Conservation (phyloP, 2,329 filamentous ascomycete species). For the Aspergillus nomiae region DNA sequence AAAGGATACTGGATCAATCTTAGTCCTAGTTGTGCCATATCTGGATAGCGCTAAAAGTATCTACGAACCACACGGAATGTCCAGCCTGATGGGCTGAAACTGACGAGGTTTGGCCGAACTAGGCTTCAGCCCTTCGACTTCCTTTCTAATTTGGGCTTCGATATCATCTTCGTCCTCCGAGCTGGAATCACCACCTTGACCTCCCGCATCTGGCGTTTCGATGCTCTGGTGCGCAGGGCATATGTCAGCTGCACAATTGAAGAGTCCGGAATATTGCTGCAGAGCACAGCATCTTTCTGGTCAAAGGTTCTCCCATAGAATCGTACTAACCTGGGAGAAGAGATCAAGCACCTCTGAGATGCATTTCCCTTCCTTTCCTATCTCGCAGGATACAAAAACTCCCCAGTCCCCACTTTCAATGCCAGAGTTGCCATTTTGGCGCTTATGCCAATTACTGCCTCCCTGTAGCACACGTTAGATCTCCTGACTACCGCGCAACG, state of each 20-base stretch:
- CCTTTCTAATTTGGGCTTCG: slow-evolving; percentile 61
- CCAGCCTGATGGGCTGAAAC: slow-evolving; percentile 56
- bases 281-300: neutral
- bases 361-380: slow-evolving; percentile 63
- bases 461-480: slow-evolving; percentile 25
- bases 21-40: slow-evolving; percentile 34
- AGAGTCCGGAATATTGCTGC: neutral
- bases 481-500: neutral
- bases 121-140: slow-evolving; percentile 56
- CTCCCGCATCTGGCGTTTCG: slow-evolving; percentile 18
- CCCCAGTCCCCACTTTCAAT: slow-evolving; percentile 58
- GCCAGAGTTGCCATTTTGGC: slow-evolving; percentile 23
- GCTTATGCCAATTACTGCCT: slow-evolving; percentile 33
- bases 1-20: slow-evolving; percentile 40
- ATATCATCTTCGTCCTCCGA: slow-evolving; percentile 54
- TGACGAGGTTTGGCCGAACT: slow-evolving; percentile 48
- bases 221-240: slow-evolving; percentile 17
- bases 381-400: slow-evolving; percentile 65
- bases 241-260: slow-evolving; percentile 10
- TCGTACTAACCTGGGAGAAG: slow-evolving; percentile 54
- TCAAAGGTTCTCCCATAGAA: neutral
- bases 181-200: slow-evolving; percentile 30
- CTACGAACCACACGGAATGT: slow-evolving; percentile 51
- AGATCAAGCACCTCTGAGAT: slow-evolving; percentile 60
- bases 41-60: slow-evolving; percentile 35